Base-by-base conservation (phyloP, 805 yeast genomes). In the Blastobotrys americana region DNA sequence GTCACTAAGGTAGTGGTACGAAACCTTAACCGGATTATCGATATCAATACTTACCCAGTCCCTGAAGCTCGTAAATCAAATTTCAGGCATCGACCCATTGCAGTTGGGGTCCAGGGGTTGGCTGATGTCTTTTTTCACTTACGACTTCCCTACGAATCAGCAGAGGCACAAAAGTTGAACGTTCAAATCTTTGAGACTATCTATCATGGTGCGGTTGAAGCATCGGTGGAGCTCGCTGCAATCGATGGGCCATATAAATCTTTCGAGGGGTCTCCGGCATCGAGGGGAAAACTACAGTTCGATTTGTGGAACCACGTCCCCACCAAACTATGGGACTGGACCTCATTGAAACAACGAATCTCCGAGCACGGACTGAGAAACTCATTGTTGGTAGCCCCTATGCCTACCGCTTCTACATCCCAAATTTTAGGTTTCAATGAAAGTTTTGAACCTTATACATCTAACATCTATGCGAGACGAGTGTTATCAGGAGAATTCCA, bases 321-420 rank as follows among this genome's bases (percentile, higher is more conserved):
- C 13, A 65, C 82, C 9, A 74, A 71, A 22, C 66, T 84, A 47
- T 87, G 86, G 77, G 89, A 88, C 53, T 89, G 97, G 97, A 82
- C 76, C 46, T 47, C 60, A 2, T 64, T 88, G 53, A 84, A 81
- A 57, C 63, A 60, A 3, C 65, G 74, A 17, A 73, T 89, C 43
- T 61, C 64, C 36, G 59, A 63, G 34, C 65, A 75, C 55, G 97
- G 97, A 22, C 58, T 89, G 18, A 68, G 96, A 56, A 89, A 89
- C 67, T 88, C 97, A 3, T 67, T 89, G 41, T 64, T 89, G 15
- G 84, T 89, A 27, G 97, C 94, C 1, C 88, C 95, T 42, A 89
- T 89, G 97, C 97, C 97, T 34, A 89, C 97, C 13, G 97, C 97
- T 1, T 85, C 96, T 0, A 89, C 97, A 1, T 88, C 97, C 1